These are phyloP conservation scores for Isabelozyma heimii DNA, from an alignment of 805 yeast species.

Conservation along the genomic window DNA sequence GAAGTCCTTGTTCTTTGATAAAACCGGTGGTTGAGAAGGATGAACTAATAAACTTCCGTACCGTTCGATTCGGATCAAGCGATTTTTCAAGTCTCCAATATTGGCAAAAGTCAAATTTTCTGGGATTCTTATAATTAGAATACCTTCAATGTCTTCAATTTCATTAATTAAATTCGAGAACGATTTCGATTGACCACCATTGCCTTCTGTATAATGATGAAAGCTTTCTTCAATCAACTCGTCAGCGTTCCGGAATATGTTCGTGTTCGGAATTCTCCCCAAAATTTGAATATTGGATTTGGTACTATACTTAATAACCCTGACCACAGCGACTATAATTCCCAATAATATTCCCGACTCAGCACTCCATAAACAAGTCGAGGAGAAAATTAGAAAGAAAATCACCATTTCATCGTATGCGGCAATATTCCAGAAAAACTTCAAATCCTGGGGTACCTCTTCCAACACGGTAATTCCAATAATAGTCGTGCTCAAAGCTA, in stretches of 20 bases:
- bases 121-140: constrained; percentile 75
- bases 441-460: constrained; percentile 32
- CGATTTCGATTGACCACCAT: not conserved
- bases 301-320: constrained; percentile 67
- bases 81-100: constrained; percentile 67
- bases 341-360: constrained; percentile 38
- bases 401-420: constrained; percentile 29
- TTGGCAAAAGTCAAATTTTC: constrained; percentile 90
- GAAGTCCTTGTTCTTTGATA: constrained; percentile 33
- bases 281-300: constrained; percentile 81
- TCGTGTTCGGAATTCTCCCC: constrained; percentile 47
- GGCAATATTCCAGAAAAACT: constrained; percentile 27
- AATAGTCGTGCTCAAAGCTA: constrained; percentile 32
- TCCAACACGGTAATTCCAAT: constrained; percentile 52
- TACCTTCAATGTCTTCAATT: constrained; percentile 58
- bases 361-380: constrained; percentile 36
- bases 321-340: constrained; percentile 28
- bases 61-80: constrained; percentile 67
- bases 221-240: constrained; percentile 45
- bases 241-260: constrained; percentile 70
- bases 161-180: constrained; percentile 19
- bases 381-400: constrained; percentile 17
- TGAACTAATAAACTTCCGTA: constrained; percentile 75
- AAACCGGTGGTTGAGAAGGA: constrained; percentile 63
- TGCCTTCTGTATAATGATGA: constrained; percentile 9